Conservation (phyloP, 73 alveolate genomes). For the Paramecium caudatum region DNA sequence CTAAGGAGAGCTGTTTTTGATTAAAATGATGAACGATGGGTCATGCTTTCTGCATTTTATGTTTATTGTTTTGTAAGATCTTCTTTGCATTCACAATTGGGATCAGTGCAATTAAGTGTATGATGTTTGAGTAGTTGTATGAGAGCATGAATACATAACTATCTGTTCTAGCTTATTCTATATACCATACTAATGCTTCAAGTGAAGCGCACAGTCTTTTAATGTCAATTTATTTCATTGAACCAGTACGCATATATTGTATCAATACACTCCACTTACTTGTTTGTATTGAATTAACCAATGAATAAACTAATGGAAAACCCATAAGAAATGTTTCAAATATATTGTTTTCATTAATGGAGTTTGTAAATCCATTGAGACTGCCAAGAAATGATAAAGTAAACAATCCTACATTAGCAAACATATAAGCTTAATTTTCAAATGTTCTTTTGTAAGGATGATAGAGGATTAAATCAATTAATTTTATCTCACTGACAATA, state of each 20-base stretch:
- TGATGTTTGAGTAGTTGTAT: neutral
- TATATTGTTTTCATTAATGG: neutral
- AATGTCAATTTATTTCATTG: conserved; percentile 1
- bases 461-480: neutral
- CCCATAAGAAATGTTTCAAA: conserved; percentile 12
- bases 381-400: neutral
- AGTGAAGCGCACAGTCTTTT: neutral
- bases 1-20: conserved; percentile 48
- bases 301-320: conserved; percentile 4
- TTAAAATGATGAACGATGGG: conserved; percentile 35
- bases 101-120: conserved; percentile 30
- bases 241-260: neutral
- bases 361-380: neutral
- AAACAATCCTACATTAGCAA: neutral
- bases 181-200: conserved; percentile 24
- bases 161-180: conserved; percentile 41
- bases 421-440: neutral
- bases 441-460: neutral
- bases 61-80: neutral
- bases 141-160: neutral
- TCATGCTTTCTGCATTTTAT: conserved; percentile 33
- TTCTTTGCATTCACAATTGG: conserved; percentile 45
- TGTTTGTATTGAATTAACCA: neutral
- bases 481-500: neutral
- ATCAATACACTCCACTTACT: neutral